Conservation (phyloP, 2,329 filamentous ascomycete species). For the Microcyclospora pomicola region DNA sequence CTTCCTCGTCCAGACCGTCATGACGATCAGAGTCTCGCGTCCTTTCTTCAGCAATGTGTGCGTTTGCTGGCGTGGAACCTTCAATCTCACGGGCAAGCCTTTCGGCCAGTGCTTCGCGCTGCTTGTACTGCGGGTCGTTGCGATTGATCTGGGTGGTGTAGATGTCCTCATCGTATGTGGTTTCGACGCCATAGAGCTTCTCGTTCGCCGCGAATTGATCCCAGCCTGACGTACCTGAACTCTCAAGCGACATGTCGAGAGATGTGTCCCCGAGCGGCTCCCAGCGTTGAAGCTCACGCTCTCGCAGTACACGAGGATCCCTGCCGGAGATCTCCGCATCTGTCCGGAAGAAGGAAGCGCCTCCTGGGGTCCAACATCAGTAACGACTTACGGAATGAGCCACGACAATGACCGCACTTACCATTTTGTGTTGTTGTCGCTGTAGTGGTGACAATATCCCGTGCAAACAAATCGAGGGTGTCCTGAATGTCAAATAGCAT, state of each 20-base stretch:
- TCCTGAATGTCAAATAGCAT: slow-evolving; percentile 52
- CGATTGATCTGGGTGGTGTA: slow-evolving; percentile 90
- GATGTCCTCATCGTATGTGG: slow-evolving; percentile 83
- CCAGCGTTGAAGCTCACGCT: slow-evolving; percentile 72
- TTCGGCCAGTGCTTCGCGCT: slow-evolving; percentile 64
- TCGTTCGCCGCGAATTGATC: slow-evolving; percentile 92
- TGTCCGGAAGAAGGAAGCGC: slow-evolving; percentile 60
- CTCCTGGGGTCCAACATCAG: slow-evolving; percentile 36
- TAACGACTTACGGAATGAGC: slow-evolving; percentile 3
- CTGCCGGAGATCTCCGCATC: slow-evolving; percentile 76
- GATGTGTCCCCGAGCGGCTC: slow-evolving; percentile 47
- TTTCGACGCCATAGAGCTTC: slow-evolving; percentile 71
- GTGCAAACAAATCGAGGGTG: slow-evolving; percentile 41
- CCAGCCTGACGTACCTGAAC: slow-evolving; percentile 42
- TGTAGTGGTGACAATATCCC: slow-evolving; percentile 39
- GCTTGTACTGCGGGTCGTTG: slow-evolving; percentile 65
- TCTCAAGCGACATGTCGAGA: slow-evolving; percentile 51
- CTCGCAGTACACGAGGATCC: slow-evolving; percentile 42
- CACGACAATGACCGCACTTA: slow-evolving; percentile 21
- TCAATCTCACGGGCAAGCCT: slow-evolving; percentile 85
- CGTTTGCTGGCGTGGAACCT: slow-evolving; percentile 54
- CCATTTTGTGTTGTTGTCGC: slow-evolving; percentile 43
- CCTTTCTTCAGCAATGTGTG: slow-evolving; percentile 74
- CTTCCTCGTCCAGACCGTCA: slow-evolving; percentile 70
- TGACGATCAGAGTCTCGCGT: slow-evolving; percentile 54